Evolutionary conservation across 2,329 filamentous ascomycete species (phyloP).

Genomic region (Fusarium scirpi): DNA sequence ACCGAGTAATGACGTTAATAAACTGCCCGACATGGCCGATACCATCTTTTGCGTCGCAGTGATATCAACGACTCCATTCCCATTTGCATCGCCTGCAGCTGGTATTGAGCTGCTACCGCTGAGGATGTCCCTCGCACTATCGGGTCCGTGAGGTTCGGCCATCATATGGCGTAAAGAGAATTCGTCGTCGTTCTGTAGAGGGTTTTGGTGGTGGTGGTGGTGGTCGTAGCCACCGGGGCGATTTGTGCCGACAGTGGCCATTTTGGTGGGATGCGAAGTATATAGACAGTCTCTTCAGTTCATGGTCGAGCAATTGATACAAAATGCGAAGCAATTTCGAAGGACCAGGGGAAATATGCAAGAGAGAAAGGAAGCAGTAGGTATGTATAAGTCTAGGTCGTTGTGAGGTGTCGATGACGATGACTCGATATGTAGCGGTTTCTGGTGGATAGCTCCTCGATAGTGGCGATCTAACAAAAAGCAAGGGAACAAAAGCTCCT

Average conservation of each 20-base stretch:
- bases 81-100: slow-evolving; percentile 17
- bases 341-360: not conserved
- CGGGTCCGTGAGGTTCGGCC: slow-evolving; percentile 27
- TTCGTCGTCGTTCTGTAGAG: slow-evolving; percentile 46
- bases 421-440: slow-evolving; percentile 35
- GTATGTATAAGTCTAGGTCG: slow-evolving; percentile 2
- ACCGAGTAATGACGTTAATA: slow-evolving; percentile 92
- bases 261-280: slow-evolving; percentile 27
- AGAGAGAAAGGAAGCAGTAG: not conserved
- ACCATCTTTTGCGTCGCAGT: slow-evolving; percentile 93
- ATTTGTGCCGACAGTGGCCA: slow-evolving; percentile 42
- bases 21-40: slow-evolving; percentile 89
- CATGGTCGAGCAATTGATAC: slow-evolving; percentile 26
- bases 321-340: not conserved
- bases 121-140: slow-evolving; percentile 17
- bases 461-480: slow-evolving; percentile 29
- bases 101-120: slow-evolving; percentile 20
- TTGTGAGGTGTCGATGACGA: slow-evolving; percentile 42
- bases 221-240: slow-evolving; percentile 40
- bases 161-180: slow-evolving; percentile 48
- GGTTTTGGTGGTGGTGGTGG: slow-evolving; percentile 35
- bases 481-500: slow-evolving; percentile 8
- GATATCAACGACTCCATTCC: slow-evolving; percentile 69
- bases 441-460: slow-evolving; percentile 35
- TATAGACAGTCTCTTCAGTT: slow-evolving; percentile 21